These are phyloP conservation scores for Ajuga reptans DNA, from an alignment of 305 asterid genomes.

Conservation along the genomic window DNA sequence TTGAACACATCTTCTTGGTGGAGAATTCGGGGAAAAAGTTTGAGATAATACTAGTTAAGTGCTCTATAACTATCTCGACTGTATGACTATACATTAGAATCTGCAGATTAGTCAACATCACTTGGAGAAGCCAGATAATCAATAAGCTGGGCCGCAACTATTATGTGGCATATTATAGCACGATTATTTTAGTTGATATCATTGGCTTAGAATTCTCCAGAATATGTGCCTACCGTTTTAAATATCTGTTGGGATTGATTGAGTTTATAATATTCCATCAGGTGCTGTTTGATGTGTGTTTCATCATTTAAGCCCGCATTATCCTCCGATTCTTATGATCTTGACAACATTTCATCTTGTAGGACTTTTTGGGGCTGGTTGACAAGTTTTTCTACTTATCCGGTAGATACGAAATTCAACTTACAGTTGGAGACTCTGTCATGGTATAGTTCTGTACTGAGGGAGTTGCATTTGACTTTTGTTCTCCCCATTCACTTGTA, in stretches of 20 bases:
- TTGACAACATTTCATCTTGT: conserved; percentile 32
- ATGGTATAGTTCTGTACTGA: conserved; percentile 46
- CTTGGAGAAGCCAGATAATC: neutral
- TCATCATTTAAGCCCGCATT: neutral
- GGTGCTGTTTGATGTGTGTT: neutral
- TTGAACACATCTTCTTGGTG: conserved; percentile 81
- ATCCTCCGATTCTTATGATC: neutral
- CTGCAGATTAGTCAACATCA: conserved; percentile 5
- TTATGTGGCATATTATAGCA: neutral
- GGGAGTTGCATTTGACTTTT: conserved; percentile 8
- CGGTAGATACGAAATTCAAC: conserved; percentile 74
- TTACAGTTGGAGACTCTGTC: conserved; percentile 76
- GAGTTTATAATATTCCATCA: neutral
- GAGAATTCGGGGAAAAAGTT: conserved; percentile 53
- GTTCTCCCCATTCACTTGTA: neutral
- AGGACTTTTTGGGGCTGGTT: conserved; percentile 96
- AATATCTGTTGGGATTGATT: conserved; percentile 1
- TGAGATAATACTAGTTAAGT: conserved; percentile 66
- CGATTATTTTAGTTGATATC: neutral
- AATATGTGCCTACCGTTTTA: neutral
- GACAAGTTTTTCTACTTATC: conserved; percentile 82
- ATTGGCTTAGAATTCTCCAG: neutral
- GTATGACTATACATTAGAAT: neutral
- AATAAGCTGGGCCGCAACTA: neutral
- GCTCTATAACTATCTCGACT: conserved; percentile 19